Base-by-base conservation (phyloP, 192 early-diverging fungal species). In the Phlyctochytrium planicorne region DNA sequence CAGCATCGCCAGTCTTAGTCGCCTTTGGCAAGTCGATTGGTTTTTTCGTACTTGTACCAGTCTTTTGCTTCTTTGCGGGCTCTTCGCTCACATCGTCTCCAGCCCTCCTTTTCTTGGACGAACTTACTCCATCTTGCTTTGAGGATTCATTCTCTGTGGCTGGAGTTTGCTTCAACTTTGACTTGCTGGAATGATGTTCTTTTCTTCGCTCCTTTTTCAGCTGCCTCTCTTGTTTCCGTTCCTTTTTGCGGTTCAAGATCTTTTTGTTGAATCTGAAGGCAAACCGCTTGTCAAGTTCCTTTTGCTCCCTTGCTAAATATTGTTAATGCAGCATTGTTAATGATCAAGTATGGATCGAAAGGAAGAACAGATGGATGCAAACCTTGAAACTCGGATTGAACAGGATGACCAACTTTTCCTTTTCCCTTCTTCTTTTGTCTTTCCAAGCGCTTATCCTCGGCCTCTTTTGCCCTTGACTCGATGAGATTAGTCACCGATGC, bases 211-310 rank as follows among this genome's bases (percentile, higher is more conserved):
- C 3, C 50, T 69, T 69, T 40, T 69, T 69, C 16, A 62, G 59
- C 40, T 62, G 29, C 2, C 68, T 16, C 60, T 69, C 52, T 32
- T 62, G 59, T 30, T 69, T 69, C 20, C 68, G 68, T 20, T 69
- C 68, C 50, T 69, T 33, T 50, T 69, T 69, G 24, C 68, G 68
- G 2, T 60, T 60, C 30, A 53, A 62, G 16, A 69, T 6, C 50
- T 69, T 69, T 24, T 69, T 60, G 31, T n/a, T 30, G 60, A 62
- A 69, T 2, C 52, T 37, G 16, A 63, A 25, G 24, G 60, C 52
- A 60, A 69, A 69, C 3, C 68, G 68, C 24, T 63, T 47, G 60
- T 69, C 68, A 17, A 69, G 68, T 31, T 69, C 68, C 31, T 55
- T 47, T 33, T 69, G 68, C 37, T 69, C 36, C 31, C 62, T 52